These are phyloP conservation scores for Aspergillus ostianus DNA, from an alignment of 495 filamentous ascomycete genomes.

Conservation along the genomic window DNA sequence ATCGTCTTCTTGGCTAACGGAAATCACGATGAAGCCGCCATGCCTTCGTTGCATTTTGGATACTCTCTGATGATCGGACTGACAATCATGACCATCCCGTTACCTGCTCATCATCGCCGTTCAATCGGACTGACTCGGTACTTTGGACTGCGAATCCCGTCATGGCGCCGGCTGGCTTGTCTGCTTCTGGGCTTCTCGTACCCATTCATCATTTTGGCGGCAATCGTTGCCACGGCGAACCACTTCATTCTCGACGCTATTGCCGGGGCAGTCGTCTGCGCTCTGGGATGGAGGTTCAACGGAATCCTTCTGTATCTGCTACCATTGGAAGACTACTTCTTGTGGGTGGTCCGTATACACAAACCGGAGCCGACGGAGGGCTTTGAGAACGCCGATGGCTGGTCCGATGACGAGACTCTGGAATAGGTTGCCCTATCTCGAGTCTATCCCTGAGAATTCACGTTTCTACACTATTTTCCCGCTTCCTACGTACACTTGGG, in stretches of 20 bases:
- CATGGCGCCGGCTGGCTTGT: slow-evolving; percentile 46
- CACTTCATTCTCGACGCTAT: slow-evolving; percentile 72
- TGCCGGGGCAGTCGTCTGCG: slow-evolving; percentile 60
- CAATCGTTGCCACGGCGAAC: slow-evolving; percentile 72
- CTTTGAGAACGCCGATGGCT: slow-evolving; percentile 15
- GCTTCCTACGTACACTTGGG: neutral
- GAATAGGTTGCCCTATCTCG: slow-evolving; percentile 15
- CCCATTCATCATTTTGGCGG: slow-evolving; percentile 61
- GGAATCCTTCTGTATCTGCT: slow-evolving; percentile 57
- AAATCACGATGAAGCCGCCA: slow-evolving; percentile 51
- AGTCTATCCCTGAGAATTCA: neutral
- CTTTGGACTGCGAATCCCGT: slow-evolving; percentile 32
- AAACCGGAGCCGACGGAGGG: slow-evolving; percentile 49
- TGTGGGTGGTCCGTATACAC: slow-evolving; percentile 60
- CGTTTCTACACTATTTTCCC: neutral
- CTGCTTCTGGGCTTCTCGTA: slow-evolving; percentile 58
- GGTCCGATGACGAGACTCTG: slow-evolving; percentile 22
- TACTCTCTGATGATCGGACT: slow-evolving; percentile 74
- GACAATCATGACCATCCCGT: slow-evolving; percentile 58
- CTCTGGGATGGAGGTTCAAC: slow-evolving; percentile 58
- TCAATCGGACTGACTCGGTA: slow-evolving; percentile 17
- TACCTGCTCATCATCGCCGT: slow-evolving; percentile 36
- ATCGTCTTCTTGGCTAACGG: neutral
- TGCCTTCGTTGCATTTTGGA: slow-evolving; percentile 79
- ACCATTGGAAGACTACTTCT: slow-evolving; percentile 63